Percentiles rank a stretch among this genome's conserved stretches.
Evolutionary conservation across 176 grass and related monocot species (phyloP).

Genomic region (Dendrocalamus sinicus): DNA sequence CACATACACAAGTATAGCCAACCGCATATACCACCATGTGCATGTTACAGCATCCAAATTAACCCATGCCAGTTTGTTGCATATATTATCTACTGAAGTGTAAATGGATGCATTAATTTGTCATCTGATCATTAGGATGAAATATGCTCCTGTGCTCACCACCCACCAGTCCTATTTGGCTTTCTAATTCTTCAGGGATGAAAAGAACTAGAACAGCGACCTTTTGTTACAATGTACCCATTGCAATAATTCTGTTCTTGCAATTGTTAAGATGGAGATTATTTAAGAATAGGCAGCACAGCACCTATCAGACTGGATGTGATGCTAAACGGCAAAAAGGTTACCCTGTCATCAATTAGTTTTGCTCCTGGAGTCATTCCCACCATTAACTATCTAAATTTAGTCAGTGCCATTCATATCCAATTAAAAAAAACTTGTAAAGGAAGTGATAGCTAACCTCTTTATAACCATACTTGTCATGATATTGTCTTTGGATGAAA

Average conservation of each 20-base stretch:
- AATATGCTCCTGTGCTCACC: background rate
- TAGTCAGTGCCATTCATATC: background rate
- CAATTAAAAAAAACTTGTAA: conserved; percentile 5
- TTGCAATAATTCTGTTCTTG: background rate
- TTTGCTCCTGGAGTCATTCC: conserved; percentile 23
- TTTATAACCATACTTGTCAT: conserved; percentile 76
- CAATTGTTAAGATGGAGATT: background rate
- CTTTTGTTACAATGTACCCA: background rate
- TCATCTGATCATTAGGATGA: background rate
- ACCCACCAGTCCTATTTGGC: background rate
- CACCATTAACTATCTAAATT: conserved; percentile 9
- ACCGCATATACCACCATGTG: background rate
- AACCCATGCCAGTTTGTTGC: background rate
- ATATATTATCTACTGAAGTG: conserved; percentile 1
- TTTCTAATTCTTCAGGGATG: background rate
- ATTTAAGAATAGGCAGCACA: conserved; percentile 10
- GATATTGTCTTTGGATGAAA: conserved; percentile 77
- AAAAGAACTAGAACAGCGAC: background rate
- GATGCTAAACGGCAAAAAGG: background rate
- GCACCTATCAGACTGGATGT: background rate
- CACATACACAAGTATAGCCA: background rate
- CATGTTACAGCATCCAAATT: conserved; percentile 13
- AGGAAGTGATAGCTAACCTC: conserved; percentile 58
- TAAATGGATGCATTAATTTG: background rate
- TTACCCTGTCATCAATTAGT: background rate